A percentile compares a stretch with the other conserved stretches of the same genome.
Conservation (phyloP, 352 stramenopile genomes). For the Phytophthora macrochlamydospora region DNA sequence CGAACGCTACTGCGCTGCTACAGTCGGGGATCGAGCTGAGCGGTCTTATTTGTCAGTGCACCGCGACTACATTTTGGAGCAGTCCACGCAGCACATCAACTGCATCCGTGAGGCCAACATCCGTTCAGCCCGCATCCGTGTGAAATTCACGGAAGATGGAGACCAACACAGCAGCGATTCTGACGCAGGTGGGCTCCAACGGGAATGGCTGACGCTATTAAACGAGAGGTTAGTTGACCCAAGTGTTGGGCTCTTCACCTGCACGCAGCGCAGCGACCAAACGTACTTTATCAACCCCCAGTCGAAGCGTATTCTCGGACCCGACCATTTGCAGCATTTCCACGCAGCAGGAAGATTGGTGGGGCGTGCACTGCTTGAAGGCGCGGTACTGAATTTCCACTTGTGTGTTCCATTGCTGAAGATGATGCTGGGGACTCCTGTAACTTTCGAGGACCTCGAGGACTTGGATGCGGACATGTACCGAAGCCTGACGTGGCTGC, state of each 20-base stretch:
- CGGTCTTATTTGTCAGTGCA: constrained; percentile 29
- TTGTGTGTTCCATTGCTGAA: constrained; percentile 97
- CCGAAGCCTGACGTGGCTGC: constrained; percentile 87
- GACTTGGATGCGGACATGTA: constrained; percentile 86
- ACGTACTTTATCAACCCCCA: constrained; percentile 70
- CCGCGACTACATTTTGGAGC: constrained; percentile 48
- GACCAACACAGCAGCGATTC: constrained; percentile 47
- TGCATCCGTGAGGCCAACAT: constrained; percentile 43
- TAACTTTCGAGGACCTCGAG: constrained; percentile 98
- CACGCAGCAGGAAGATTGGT: constrained; percentile 58
- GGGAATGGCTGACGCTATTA: constrained; percentile 85
- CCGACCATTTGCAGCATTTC: constrained; percentile 66
- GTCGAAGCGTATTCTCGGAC: constrained; percentile 50
- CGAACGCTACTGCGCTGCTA: constrained; percentile 19
- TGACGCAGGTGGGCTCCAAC: constrained; percentile 51
- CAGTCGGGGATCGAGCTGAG: constrained; percentile 9
- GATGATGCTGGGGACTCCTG: constrained; percentile 96
- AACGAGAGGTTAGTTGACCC: constrained; percentile 55
- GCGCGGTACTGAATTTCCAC: constrained; percentile 93
- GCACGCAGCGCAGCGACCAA: constrained; percentile 56
- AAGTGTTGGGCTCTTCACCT: constrained; percentile 58
- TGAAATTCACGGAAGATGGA: constrained; percentile 68
- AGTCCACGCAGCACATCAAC: constrained; percentile 61
- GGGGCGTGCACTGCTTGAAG: constrained; percentile 79
- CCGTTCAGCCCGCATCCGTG: constrained; percentile 47